phyloP scores from a whole-genome alignment of 1,284 basidiomycete genomes.

The Austroboletus rostrupii region DNA sequence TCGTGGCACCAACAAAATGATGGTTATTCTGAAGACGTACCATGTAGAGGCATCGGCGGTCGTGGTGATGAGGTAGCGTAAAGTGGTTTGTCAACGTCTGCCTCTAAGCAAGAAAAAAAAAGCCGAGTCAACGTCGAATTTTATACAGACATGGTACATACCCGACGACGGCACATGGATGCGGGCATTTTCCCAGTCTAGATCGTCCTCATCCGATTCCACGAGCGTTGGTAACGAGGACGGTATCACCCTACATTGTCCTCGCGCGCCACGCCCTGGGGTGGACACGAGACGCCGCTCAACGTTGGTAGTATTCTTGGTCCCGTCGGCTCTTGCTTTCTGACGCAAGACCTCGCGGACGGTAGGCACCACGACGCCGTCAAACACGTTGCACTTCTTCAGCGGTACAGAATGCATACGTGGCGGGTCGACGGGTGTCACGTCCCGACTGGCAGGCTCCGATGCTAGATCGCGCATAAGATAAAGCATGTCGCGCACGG shows the following conservation, averaged over 20 bases:
- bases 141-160: conserved; percentile 1
- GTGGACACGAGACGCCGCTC: background rate
- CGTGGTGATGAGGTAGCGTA: conserved; percentile 6
- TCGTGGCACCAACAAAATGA: too few species aligned
- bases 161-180: conserved; percentile 24
- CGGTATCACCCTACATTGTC: background rate
- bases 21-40: too few species aligned
- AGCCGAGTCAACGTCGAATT: background rate
- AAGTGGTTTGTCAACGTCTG: conserved; percentile 20
- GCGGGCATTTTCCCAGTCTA: conserved; percentile 33
- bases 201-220: conserved; percentile 22
- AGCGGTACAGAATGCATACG: conserved; percentile 22
- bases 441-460: conserved; percentile 24
- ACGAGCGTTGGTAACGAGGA: conserved; percentile 1
- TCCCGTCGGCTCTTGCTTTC: conserved; percentile 3
- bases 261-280: background rate
- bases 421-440: conserved; percentile 15
- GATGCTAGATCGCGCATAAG: conserved; percentile 18
- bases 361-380: conserved; percentile 26
- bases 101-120: conserved; percentile 12
- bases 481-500: conserved; percentile 9
- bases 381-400: conserved; percentile 20
- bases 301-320: background rate
- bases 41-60: background rate
- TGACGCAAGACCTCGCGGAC: conserved; percentile 10